Evolutionary conservation across 805 yeast species (phyloP), one percentile per base, ranked within the genome.

Genomic region (Wickerhamiella spandovensis): DNA sequence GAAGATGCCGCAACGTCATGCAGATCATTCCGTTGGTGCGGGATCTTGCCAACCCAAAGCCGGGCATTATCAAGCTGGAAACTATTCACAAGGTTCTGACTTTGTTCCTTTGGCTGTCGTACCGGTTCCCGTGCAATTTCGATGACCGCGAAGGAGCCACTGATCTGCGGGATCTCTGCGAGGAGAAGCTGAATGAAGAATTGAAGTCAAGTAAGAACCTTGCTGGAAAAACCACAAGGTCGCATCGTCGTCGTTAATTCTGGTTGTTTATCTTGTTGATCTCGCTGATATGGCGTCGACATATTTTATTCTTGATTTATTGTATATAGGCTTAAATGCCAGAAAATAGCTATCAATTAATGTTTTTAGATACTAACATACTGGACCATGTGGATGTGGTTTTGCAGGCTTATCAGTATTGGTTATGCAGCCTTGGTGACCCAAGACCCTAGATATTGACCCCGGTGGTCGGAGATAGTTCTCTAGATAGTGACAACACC

Each of bases 81-180:
- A 72, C 74, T 5, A 67, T 82, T 52, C 95, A 88, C 66, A 78
- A 78, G 55, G 67, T 77, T 44, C 72, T 85, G 17, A 73, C 80
- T 56, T 66, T 84, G 6, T 90, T 78, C 61, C 69, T 86, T 61
- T 90, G 98, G 98, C 70, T 90, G 54, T 74, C 84, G 49, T 89
- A 85, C 63, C 71, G 97, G 59, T 90, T 82, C 70, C 95, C 97
- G 0, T 78, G 82, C 28, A 73, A 78, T 47, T 85, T 88, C 58
- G 76, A 83, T 17, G 95, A 87, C 63, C 71, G 78, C 15, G 84
- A 81, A 52, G 75, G 86, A 45, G 95, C 95, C 0, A 63, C 65
- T 22, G 84, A 83, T 50, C 64, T 86, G 58, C 84, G 84, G 61
- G 68, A 76, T 25, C 66, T 84, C 53, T 78, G 87, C 48, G 95